Conservation (phyloP, 441 rosid genomes). For the Omphalea diandra region DNA sequence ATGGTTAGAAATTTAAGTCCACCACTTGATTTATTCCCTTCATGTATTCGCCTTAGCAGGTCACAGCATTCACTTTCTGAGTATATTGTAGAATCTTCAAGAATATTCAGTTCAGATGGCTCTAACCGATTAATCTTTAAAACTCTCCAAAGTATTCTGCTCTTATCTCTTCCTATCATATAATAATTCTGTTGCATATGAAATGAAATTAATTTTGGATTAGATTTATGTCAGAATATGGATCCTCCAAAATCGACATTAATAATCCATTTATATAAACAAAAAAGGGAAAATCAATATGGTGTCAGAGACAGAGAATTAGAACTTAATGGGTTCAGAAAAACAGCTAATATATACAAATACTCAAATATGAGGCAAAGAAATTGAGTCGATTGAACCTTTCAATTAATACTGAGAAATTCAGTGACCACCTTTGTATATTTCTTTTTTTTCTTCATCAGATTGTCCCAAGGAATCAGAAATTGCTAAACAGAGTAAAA, state of each 20-base stretch:
- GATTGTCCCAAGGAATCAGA: no score
- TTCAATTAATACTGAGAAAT: no score
- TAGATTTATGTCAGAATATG: neutral
- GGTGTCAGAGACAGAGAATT: no score
- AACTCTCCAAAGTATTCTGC: constrained; percentile 74
- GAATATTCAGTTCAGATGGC: constrained; percentile 64
- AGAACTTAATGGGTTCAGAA: no score
- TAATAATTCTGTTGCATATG: constrained; percentile 58
- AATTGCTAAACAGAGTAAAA: no score
- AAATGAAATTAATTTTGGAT: constrained; percentile 17
- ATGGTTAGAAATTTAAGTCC: constrained; percentile 79
- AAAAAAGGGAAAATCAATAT: neutral
- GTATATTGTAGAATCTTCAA: constrained; percentile 70
- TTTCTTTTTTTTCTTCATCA: no score
- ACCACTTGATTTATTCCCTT: constrained; percentile 83
- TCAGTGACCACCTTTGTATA: no score
- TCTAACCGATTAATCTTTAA: constrained; percentile 83
- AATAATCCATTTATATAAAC: neutral
- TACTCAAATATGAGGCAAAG: no score
- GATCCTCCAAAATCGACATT: neutral
- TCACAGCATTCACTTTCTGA: constrained; percentile 71
- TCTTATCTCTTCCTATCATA: constrained; percentile 90
- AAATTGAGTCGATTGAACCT: no score
- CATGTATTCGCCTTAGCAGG: constrained; percentile 74
- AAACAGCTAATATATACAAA: no score